phyloP scores from a whole-genome alignment of 106 monocot genomes.

The Ottelia alismoides region DNA sequence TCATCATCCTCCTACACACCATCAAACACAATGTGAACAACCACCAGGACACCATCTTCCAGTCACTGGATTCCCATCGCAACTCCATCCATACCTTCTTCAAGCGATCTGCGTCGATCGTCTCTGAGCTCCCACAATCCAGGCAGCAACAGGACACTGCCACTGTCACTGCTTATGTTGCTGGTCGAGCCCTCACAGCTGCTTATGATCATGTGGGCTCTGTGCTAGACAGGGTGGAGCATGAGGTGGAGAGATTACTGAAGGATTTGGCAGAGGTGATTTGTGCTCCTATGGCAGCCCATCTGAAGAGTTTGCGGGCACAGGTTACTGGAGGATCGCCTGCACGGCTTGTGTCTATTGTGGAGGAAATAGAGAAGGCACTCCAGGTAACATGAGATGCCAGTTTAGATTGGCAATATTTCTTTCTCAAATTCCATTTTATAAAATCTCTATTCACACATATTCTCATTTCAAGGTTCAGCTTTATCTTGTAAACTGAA shows the following conservation, averaged over 20 bases:
- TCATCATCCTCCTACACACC: slow-evolving; percentile 1
- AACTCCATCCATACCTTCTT: not conserved
- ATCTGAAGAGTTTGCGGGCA: not conserved
- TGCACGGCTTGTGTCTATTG: not conserved
- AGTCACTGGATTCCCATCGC: slow-evolving; percentile 4
- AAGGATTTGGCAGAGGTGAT: slow-evolving; percentile 1
- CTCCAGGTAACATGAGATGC: too few relatives aligned
- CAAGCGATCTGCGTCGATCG: not conserved
- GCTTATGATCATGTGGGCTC: not conserved
- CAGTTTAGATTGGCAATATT: too few relatives aligned
- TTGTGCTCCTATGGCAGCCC: not conserved
- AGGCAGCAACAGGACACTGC: too few relatives aligned
- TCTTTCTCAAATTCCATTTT: too few relatives aligned
- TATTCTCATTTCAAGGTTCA: too few relatives aligned
- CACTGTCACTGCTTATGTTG: not conserved
- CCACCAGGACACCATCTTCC: not conserved
- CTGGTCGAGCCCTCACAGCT: not conserved
- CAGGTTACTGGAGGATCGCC: not conserved
- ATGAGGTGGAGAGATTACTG: not conserved
- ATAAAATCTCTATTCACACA: too few relatives aligned
- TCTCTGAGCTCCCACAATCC: not conserved
- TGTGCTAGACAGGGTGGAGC: not conserved
- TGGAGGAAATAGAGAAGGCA: not conserved
- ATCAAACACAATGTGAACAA: not conserved
- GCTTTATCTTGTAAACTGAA: too few relatives aligned